Evolutionary conservation across 768 basidiomycete species (phyloP), one percentile per base, ranked within the genome.

Genomic region (Fomitopsis serialis): DNA sequence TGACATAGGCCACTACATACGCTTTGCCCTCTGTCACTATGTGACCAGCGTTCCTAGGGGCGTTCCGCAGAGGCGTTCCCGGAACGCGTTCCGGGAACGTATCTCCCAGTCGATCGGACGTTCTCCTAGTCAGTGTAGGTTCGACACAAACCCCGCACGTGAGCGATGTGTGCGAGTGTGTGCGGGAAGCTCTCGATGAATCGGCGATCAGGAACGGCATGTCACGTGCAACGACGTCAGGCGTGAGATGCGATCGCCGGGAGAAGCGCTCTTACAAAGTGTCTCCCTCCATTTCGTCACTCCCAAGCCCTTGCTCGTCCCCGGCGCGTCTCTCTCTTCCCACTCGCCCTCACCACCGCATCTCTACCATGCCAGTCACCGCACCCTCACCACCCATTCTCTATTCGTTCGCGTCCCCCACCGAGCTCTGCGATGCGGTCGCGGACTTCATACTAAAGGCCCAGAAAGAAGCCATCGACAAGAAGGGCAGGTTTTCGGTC

Each of bases 401-500:
- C 56, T 75, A 79, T 73, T 80, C 87, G 0, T 96, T 97, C 67
- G 58, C 79, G 2, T 69, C 78, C 49, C 49, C 73, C 7, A 72
- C 77, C 44, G 71, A 72, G 3, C 80, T 99, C 59, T 74, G 80
- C 35, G 61, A 72, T 0, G 77, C 82, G 0, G 84, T 99, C 60
- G 89, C 94, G 0, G 69, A 78, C 45, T 98, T 95, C 68, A 80
- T 98, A 50, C 57, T 89, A 61, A 89, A 87, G 58, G 90, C 89
- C 0, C 96, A 98, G 74, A 87, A 80, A 56, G 92, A 98, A 23
- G 81, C 95, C 36, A 77, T 98, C 64, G 82, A 84, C 66, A 93
- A 89, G 73, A 86, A 92, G 71, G 89, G 87, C 65, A 81, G 80
- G 56, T 99, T 99, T 77, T 89, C 92, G 51, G 66, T 99, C 65